A percentile compares a stretch with the other conserved stretches of the same genome.
Conservation (phyloP, 495 filamentous ascomycete species). For the Xylaria flabelliformis region DNA sequence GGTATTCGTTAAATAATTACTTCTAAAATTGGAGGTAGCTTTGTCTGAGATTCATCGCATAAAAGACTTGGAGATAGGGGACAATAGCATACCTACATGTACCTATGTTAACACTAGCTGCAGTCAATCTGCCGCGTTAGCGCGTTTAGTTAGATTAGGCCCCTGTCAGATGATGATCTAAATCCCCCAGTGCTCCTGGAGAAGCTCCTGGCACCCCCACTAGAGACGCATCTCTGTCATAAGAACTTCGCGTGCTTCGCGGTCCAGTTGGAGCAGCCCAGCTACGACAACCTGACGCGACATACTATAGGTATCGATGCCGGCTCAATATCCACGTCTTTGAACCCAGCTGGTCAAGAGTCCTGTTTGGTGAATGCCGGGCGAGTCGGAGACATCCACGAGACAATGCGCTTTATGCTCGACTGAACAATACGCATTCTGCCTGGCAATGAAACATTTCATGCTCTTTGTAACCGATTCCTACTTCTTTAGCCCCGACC, state of each 20-base stretch:
- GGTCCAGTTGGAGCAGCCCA: background rate
- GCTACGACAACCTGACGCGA: constrained; percentile 14
- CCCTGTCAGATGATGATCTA: constrained; percentile 13
- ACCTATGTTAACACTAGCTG: background rate
- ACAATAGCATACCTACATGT: background rate
- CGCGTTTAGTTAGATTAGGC: constrained; percentile 5
- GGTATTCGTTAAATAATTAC: background rate
- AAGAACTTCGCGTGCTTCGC: background rate
- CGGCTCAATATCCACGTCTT: background rate
- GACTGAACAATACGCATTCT: constrained; percentile 28
- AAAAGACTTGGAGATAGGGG: background rate
- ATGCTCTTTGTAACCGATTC: constrained; percentile 25
- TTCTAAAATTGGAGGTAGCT: background rate
- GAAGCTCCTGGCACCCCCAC: background rate
- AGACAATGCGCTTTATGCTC: constrained; percentile 28
- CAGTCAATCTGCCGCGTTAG: constrained; percentile 21
- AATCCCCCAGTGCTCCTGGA: background rate
- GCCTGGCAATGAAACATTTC: constrained; percentile 20
- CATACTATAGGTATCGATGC: background rate
- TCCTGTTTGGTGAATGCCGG: background rate
- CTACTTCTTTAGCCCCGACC: constrained; percentile 19
- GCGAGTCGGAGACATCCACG: constrained; percentile 19
- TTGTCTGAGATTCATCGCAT: background rate
- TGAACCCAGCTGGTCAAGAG: background rate
- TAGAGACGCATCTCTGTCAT: background rate